A percentile compares a stretch with the other conserved stretches of the same genome.
Evolutionary conservation across 2,329 filamentous ascomycete species (phyloP).

Genomic region (Hypoxylon sp.): DNA sequence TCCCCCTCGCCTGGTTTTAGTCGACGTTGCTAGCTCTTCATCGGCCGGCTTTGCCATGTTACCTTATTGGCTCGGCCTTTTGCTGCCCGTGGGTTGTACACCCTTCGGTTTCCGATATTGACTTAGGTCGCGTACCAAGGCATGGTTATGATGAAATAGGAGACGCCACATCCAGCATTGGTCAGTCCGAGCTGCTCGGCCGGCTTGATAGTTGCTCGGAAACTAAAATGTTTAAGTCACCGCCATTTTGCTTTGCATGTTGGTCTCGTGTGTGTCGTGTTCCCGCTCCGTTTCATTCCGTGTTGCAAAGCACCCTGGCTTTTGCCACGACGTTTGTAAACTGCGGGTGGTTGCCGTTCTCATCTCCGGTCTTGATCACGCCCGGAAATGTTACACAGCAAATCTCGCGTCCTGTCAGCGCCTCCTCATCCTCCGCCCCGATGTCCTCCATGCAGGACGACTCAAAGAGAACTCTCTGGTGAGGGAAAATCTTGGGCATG

Average conservation of each 20-base stretch:
- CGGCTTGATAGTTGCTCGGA: conserved; percentile 1
- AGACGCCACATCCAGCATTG: conserved; percentile 24
- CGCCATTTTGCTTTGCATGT: conserved; percentile 23
- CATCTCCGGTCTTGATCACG: conserved; percentile 70
- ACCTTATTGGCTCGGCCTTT: conserved; percentile 18
- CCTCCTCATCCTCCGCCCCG: conserved; percentile 67
- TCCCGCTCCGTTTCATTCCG: conserved; percentile 48
- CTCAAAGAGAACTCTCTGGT: conserved; percentile 66
- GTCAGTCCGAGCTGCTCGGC: not conserved
- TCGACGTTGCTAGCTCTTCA: not conserved
- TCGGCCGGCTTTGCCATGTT: not conserved
- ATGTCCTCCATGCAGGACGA: conserved; percentile 70
- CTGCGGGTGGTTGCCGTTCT: conserved; percentile 67
- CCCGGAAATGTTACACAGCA: conserved; percentile 70
- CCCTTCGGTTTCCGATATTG: conserved; percentile 20
- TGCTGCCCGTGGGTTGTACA: conserved; percentile 13
- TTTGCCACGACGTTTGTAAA: conserved; percentile 70
- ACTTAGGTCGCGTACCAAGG: conserved; percentile 14
- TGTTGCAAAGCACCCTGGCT: conserved; percentile 68
- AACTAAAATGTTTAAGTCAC: conserved; percentile 37
- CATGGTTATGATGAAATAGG: conserved; percentile 6
- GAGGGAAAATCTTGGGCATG: conserved; percentile 62
- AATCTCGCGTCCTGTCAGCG: conserved; percentile 60
- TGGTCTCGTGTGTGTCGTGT: conserved; percentile 7
- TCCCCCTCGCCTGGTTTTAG: conserved; percentile 3